phyloP scores from a whole-genome alignment of 2,329 filamentous ascomycete genomes.

The Periconia sp. region DNA sequence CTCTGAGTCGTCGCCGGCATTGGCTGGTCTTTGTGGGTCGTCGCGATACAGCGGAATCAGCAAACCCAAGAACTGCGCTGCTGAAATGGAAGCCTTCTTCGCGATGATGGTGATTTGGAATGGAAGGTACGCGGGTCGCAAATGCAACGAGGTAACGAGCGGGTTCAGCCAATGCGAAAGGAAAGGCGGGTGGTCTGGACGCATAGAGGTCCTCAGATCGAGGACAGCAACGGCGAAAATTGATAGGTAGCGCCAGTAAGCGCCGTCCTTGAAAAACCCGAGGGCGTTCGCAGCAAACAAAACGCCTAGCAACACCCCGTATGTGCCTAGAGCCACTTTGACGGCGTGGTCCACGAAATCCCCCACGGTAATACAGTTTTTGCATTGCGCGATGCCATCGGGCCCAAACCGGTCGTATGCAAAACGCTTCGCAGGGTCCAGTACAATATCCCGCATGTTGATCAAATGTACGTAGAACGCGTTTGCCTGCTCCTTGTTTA shows the following conservation, averaged over 20 bases:
- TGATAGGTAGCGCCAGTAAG: conserved; percentile 53
- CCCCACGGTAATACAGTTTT: conserved; percentile 65
- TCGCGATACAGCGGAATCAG: conserved; percentile 38
- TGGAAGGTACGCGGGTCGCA: conserved; percentile 70
- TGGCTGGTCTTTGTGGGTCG: conserved; percentile 24
- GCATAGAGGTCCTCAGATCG: conserved; percentile 60
- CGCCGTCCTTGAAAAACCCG: conserved; percentile 36
- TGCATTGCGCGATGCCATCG: conserved; percentile 56
- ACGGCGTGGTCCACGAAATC: conserved; percentile 74
- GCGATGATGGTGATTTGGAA: conserved; percentile 80
- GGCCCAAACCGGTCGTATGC: conserved; percentile 84
- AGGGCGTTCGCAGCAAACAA: conserved; percentile 38
- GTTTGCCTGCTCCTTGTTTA: conserved; percentile 33
- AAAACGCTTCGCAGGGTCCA: conserved; percentile 74
- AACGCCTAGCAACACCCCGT: conserved; percentile 29
- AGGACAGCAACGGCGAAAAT: conserved; percentile 58
- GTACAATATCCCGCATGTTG: conserved; percentile 81
- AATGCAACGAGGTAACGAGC: conserved; percentile 42
- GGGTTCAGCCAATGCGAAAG: conserved; percentile 53
- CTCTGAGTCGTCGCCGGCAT: conserved; percentile 30
- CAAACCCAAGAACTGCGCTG: conserved; percentile 46
- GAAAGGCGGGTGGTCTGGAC: conserved; percentile 49
- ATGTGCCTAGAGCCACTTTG: conserved; percentile 22
- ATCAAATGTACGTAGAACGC: conserved; percentile 80
- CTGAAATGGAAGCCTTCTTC: conserved; percentile 73